Percentiles rank a stretch among this genome's conserved stretches.
Evolutionary conservation across 2,329 filamentous ascomycete species (phyloP).

Genomic region (Delphinella strobiligena): DNA sequence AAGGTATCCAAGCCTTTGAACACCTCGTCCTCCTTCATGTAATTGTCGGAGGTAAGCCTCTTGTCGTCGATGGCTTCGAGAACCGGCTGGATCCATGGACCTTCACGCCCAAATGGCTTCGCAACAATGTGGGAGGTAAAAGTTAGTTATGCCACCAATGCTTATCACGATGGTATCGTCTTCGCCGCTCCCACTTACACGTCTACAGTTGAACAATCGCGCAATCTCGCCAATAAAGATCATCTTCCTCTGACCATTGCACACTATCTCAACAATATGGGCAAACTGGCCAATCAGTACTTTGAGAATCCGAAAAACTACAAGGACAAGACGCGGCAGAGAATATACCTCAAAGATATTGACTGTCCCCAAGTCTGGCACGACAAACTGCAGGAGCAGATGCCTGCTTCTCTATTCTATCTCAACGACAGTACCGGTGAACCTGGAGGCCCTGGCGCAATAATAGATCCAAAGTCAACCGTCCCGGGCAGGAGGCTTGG

Average conservation of each 20-base stretch:
- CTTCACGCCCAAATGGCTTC: constrained; percentile 72
- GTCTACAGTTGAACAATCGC: constrained; percentile 61
- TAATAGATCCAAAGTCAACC: constrained; percentile 32
- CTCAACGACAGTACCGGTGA: constrained; percentile 66
- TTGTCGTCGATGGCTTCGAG: constrained; percentile 86
- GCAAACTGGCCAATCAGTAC: constrained; percentile 71
- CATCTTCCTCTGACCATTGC: constrained; percentile 76
- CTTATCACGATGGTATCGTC: not conserved
- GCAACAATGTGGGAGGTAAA: constrained; percentile 66
- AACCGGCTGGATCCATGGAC: constrained; percentile 60
- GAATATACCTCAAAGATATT: constrained; percentile 93
- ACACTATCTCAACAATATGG: constrained; percentile 85
- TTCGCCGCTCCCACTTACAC: not conserved
- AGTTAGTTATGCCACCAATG: constrained; percentile 34
- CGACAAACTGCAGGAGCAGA: constrained; percentile 60
- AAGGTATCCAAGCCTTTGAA: constrained; percentile 71
- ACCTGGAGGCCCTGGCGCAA: constrained; percentile 42
- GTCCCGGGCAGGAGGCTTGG: constrained; percentile 35
- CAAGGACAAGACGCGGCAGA: constrained; percentile 66
- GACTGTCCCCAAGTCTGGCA: constrained; percentile 86
- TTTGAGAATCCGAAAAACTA: constrained; percentile 56
- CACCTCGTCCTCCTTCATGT: constrained; percentile 76
- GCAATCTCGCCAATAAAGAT: constrained; percentile 61
- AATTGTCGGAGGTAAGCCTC: constrained; percentile 69
- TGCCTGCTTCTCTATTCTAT: constrained; percentile 79